These are phyloP conservation scores for Allomyces macrogynus DNA, from an alignment of 192 early-diverging fungal species.

Conservation along the genomic window DNA sequence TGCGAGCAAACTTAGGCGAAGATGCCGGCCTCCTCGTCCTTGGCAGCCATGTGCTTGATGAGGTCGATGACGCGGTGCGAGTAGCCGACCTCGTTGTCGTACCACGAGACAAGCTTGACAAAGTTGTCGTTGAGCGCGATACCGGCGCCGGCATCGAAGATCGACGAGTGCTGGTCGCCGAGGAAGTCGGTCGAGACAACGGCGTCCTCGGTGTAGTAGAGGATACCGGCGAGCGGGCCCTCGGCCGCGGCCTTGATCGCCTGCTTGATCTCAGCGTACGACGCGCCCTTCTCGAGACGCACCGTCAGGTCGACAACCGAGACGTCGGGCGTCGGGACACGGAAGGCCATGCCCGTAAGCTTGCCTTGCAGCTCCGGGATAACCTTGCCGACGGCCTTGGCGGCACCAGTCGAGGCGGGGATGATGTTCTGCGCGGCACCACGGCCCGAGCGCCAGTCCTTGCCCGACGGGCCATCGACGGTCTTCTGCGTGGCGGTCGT, in stretches of 20 bases:
- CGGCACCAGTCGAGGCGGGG: slow-evolving; percentile 93
- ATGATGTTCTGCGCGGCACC: slow-evolving; percentile 96
- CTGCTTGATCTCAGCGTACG: slow-evolving; percentile 74
- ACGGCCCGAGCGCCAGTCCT: slow-evolving; percentile 96
- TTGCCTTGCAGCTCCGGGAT: slow-evolving; percentile 84
- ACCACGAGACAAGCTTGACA: slow-evolving; percentile 92
- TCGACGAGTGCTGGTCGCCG: slow-evolving; percentile 72
- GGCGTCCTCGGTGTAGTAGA: slow-evolving; percentile 82
- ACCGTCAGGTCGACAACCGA: slow-evolving; percentile 94
- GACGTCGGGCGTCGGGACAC: slow-evolving; percentile 77
- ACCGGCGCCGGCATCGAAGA: slow-evolving; percentile 91
- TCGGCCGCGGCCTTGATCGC: slow-evolving; percentile 72
- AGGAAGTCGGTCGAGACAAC: slow-evolving; percentile 91
- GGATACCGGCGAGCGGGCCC: slow-evolving; percentile 62
- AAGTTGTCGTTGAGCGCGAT: slow-evolving; percentile 84
- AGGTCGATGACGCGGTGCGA: slow-evolving; percentile 76
- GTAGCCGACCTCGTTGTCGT: slow-evolving; percentile 86
- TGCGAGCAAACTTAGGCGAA: not conserved
- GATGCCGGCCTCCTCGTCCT: slow-evolving; percentile 8
- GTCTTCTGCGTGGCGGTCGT: slow-evolving; percentile 99
- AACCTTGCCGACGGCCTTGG: slow-evolving; percentile 98
- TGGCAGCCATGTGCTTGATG: slow-evolving; percentile 44
- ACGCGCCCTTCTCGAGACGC: slow-evolving; percentile 71
- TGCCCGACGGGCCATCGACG: slow-evolving; percentile 88
- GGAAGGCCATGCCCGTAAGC: slow-evolving; percentile 97